Evolutionary conservation across 306 rosid species (phyloP).

Genomic region (Canavalia gladiata): DNA sequence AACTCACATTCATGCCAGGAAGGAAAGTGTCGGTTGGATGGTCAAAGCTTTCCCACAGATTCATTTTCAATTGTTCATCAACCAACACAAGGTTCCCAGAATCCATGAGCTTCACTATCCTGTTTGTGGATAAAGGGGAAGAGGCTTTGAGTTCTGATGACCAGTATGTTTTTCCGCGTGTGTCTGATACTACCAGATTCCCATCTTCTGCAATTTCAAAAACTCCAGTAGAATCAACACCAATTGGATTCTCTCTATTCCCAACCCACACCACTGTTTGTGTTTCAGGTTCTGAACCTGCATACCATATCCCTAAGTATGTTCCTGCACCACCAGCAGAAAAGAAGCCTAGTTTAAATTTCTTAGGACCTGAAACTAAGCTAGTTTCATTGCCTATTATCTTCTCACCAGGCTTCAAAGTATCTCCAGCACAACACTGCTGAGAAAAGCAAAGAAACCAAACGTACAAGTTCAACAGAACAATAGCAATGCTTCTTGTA

Average conservation of each 20-base stretch:
- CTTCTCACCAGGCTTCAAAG: neutral
- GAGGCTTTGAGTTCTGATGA: neutral
- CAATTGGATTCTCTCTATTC: slow-evolving; percentile 36
- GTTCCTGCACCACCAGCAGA: slow-evolving; percentile 37
- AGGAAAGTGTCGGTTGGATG: slow-evolving; percentile 62
- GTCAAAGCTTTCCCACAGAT: slow-evolving; percentile 59
- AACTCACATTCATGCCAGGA: slow-evolving; percentile 42
- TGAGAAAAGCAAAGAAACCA: no score
- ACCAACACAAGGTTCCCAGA: slow-evolving; percentile 55
- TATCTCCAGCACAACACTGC: neutral
- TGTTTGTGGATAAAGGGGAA: neutral
- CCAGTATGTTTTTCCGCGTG: slow-evolving; percentile 17
- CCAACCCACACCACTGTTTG: slow-evolving; percentile 58
- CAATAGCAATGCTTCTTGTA: no score
- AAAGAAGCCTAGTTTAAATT: slow-evolving; percentile 58
- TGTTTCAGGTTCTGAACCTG: neutral
- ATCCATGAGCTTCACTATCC: slow-evolving; percentile 47
- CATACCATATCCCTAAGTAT: slow-evolving; percentile 59
- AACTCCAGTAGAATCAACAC: slow-evolving; percentile 9
- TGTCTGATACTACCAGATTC: slow-evolving; percentile 35
- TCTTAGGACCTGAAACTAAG: slow-evolving; percentile 46
- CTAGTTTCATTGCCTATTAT: neutral
- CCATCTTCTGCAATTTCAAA: slow-evolving; percentile 46
- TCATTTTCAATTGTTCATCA: neutral
- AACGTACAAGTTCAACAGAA: no score